Evolutionary conservation across 2,329 filamentous ascomycete genomes (phyloP), one percentile per base, ranked within the genome.

Genomic region (Didymella lethalis): DNA sequence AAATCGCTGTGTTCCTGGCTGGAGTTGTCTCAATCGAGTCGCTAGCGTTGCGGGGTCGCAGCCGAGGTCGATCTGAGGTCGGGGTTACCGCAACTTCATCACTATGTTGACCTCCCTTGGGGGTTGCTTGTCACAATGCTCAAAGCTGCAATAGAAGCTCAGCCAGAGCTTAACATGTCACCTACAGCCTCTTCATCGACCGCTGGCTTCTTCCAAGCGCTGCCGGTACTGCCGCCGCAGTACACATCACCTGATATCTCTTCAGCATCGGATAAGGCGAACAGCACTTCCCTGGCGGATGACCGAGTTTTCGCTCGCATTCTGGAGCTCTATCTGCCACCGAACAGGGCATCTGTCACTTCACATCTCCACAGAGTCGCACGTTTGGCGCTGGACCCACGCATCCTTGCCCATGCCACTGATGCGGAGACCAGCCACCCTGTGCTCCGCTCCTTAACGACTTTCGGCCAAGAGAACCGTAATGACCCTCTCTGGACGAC

Each of bases 401-500:
- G 41, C 10, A 32, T 59, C 11, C 50, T 54, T 2, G 25, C 40
- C 56, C 4, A 59, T 69, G 20, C 60, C 68, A n/a, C 55, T 34
- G 86, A 91, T 70, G 85, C 89, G 0, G 89, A 92, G 73, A 81
- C 79, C 41, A 88, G 90, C 62, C 83, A 85, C 44, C 88, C 88
- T 0, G 85, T 86, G 31, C 75, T 91, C 3, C 82, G 82, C 41
- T 83, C 85, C 1, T 80, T 86, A 11, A 84, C 88, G 67, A 84
- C 84, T 0, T 90, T 90, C 71, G 88, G 89, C 0, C 56, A 63
- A 36, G 80, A 81, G 49, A 84, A 84, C 48, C 65, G 60, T 5
- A 83, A 78, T 7, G 84, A 85, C 46, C 82, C 86, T 32, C 77
- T 92, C 1, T 80, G 90, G 34, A 88, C 88, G 0, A 83, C 84